Conservation (phyloP, 805 yeast genomes). For the Metschnikowia peoriensis region DNA sequence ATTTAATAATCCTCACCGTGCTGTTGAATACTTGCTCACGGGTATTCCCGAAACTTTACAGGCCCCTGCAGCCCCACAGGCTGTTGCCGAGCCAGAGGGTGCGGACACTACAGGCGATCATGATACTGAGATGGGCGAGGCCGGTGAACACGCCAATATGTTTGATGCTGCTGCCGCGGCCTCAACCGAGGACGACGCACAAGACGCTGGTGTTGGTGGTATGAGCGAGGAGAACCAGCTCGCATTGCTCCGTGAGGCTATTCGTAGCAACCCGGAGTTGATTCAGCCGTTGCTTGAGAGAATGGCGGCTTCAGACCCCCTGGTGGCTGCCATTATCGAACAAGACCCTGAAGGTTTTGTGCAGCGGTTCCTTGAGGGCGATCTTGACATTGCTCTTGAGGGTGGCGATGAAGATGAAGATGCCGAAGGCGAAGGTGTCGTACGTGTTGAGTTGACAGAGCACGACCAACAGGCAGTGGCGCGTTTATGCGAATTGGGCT, state of each 20-base stretch:
- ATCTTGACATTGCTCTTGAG: conserved; percentile 37
- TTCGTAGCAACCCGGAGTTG: conserved; percentile 84
- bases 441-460: conserved; percentile 63
- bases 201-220: conserved; percentile 23
- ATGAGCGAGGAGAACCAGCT: conserved; percentile 48
- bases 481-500: conserved; percentile 89
- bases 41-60: conserved; percentile 76
- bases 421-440: conserved; percentile 31
- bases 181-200: conserved; percentile 27
- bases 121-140: conserved; percentile 9
- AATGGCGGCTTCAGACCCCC: conserved; percentile 78
- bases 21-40: conserved; percentile 89
- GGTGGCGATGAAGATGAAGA: conserved; percentile 38
- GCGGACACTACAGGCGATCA: conserved; percentile 9
- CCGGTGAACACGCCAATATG: conserved; percentile 39
- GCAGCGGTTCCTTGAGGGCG: conserved; percentile 65
- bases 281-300: conserved; percentile 81
- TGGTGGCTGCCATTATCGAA: conserved; percentile 74
- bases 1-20: conserved; percentile 95
- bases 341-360: conserved; percentile 88
- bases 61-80: conserved; percentile 26
- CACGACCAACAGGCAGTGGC: conserved; percentile 89
- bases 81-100: conserved; percentile 19
- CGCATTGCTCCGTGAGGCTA: conserved; percentile 64
- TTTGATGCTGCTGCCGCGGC: conserved; percentile 50